Percentiles rank a stretch among this genome's conserved stretches.
Conservation (phyloP, 2,329 filamentous ascomycete species). For the Diaporthe sp. region DNA sequence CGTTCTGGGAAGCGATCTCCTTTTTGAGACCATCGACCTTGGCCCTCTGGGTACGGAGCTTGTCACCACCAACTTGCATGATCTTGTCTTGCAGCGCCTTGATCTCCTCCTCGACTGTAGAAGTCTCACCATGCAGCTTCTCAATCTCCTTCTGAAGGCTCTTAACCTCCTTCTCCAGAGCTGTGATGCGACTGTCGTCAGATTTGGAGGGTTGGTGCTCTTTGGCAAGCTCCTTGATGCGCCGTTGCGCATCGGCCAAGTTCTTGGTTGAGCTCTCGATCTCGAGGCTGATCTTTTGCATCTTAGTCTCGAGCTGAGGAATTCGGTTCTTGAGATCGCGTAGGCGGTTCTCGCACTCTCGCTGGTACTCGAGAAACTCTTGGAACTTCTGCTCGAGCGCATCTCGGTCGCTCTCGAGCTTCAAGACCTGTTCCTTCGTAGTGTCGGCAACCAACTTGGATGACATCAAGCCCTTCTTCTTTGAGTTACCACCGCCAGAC, state of each 20-base stretch:
- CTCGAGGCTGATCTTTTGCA: conserved; percentile 92
- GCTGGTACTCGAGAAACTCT: conserved; percentile 87
- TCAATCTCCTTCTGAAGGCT: conserved; percentile 83
- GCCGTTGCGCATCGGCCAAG: conserved; percentile 84
- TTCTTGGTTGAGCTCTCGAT: conserved; percentile 89
- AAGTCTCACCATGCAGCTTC: conserved; percentile 86
- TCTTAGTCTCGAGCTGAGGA: conserved; percentile 87
- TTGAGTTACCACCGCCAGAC: conserved; percentile 94
- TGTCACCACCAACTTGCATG: conserved; percentile 97
- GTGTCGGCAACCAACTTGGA: conserved; percentile 92
- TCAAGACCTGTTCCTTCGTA: conserved; percentile 87
- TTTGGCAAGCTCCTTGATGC: conserved; percentile 85
- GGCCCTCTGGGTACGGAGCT: conserved; percentile 88
- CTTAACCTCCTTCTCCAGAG: conserved; percentile 83
- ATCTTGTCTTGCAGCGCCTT: conserved; percentile 95
- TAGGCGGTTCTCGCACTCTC: conserved; percentile 81
- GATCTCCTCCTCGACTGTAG: conserved; percentile 92
- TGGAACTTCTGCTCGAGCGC: conserved; percentile 85
- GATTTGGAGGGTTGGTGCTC: conserved; percentile 86
- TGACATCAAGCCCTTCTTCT: conserved; percentile 95
- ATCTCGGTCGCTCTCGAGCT: conserved; percentile 90
- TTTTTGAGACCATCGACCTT: conserved; percentile 92
- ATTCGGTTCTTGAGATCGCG: conserved; percentile 82
- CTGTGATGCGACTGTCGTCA: conserved; percentile 81
- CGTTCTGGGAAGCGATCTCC: conserved; percentile 83